Conservation (phyloP, 345 rosid genomes). For the Laguncularia racemosa region DNA sequence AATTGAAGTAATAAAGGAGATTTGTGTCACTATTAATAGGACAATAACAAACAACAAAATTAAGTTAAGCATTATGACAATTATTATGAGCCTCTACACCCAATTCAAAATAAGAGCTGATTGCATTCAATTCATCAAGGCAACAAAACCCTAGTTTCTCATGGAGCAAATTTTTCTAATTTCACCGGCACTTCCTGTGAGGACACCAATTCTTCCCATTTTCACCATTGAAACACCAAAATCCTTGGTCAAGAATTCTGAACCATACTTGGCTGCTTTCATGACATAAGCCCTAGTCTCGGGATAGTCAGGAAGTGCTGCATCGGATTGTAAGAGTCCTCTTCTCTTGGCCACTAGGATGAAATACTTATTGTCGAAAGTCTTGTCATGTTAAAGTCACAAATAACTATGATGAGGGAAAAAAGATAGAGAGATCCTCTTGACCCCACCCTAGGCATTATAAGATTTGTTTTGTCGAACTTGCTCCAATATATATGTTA, state of each 20-base stretch:
- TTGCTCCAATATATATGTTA: too few relatives aligned
- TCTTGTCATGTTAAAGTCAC: too few relatives aligned
- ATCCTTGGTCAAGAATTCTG: constrained; percentile 41
- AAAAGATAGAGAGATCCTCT: too few relatives aligned
- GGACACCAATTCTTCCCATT: constrained; percentile 56
- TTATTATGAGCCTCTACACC: too few relatives aligned
- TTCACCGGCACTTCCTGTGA: constrained; percentile 43
- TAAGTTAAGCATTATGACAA: neutral
- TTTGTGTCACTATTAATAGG: too few relatives aligned
- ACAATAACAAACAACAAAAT: too few relatives aligned
- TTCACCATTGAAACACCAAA: constrained; percentile 64
- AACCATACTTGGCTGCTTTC: constrained; percentile 14
- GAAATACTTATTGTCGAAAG: constrained; percentile 47
- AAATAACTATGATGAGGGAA: too few relatives aligned
- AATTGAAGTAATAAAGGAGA: too few relatives aligned
- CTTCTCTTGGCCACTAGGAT: constrained; percentile 43
- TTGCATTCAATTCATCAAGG: neutral
- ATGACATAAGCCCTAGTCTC: constrained; percentile 39
- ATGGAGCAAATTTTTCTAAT: constrained; percentile 52
- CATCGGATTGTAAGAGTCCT: constrained; percentile 56
- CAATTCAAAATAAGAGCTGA: too few relatives aligned
- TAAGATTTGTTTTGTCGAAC: too few relatives aligned
- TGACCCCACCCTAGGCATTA: too few relatives aligned
- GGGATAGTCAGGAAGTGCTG: constrained; percentile 42
- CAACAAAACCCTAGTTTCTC: constrained; percentile 22